A percentile compares a stretch with the other conserved stretches of the same genome.
Evolutionary conservation across 306 rosid genomes (phyloP).

Genomic region (Dicorynia guianensis): DNA sequence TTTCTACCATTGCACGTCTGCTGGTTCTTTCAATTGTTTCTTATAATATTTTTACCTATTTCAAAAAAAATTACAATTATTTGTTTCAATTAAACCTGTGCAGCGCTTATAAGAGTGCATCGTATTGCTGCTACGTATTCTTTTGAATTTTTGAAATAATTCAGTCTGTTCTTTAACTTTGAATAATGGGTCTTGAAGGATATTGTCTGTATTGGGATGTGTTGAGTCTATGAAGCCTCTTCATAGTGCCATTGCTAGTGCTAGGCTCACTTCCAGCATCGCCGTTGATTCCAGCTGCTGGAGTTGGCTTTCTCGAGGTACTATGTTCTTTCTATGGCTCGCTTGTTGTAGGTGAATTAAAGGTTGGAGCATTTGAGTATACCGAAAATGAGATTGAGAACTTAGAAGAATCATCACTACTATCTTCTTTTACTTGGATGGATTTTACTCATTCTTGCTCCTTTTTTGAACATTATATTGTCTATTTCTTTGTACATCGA

Average conservation of each 20-base stretch:
- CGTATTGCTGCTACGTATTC: not conserved
- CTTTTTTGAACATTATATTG: not conserved
- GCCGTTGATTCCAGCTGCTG: conserved; percentile 78
- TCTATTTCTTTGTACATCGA: not conserved
- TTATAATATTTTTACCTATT: not conserved
- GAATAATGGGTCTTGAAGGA: conserved; percentile 44
- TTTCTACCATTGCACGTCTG: not conserved
- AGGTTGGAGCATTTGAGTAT: not conserved
- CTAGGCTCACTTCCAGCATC: conserved; percentile 83
- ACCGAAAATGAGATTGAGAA: not conserved
- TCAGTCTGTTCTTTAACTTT: not conserved
- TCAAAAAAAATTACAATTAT: not conserved
- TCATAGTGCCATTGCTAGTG: conserved; percentile 82
- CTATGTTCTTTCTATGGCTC: not conserved
- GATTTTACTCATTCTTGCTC: not conserved
- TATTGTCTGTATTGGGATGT: conserved; percentile 66
- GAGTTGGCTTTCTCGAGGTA: conserved; percentile 93
- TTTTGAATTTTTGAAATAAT: not conserved
- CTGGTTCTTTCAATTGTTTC: not conserved
- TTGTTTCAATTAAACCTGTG: not conserved
- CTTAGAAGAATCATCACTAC: not conserved
- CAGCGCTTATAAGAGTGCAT: not conserved
- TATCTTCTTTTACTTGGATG: not conserved
- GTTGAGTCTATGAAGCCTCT: conserved; percentile 86
- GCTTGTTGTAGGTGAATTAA: not conserved